Percentiles rank a stretch among this genome's conserved stretches.
Evolutionary conservation across 1,284 basidiomycete species (phyloP).

Genomic region (Rhodofomes roseus): DNA sequence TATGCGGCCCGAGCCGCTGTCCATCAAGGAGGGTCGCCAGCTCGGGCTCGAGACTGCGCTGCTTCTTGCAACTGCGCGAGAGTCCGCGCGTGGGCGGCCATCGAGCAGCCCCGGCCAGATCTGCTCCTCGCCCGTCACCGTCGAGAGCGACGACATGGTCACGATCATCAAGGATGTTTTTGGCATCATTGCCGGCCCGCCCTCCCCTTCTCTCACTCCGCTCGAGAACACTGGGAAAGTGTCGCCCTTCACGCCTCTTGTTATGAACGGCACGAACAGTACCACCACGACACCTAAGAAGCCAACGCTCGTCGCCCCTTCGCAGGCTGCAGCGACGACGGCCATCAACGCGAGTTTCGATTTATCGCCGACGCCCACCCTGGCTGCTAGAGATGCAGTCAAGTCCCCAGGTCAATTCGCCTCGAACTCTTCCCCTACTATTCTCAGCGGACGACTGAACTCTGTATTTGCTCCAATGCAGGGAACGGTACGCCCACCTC

Average conservation of each 20-base stretch:
- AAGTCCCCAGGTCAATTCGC: constrained; percentile 20
- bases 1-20: constrained; percentile 50
- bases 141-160: constrained; percentile 35
- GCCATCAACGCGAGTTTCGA: constrained; percentile 1
- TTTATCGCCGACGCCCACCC: constrained; percentile 4
- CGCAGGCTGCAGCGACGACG: background rate
- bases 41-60: constrained; percentile 59
- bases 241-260: constrained; percentile 14
- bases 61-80: constrained; percentile 54
- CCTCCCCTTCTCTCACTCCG: constrained; percentile 27
- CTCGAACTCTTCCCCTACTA: constrained; percentile 15
- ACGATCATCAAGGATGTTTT: constrained; percentile 31
- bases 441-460: constrained; percentile 19
- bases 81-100: constrained; percentile 42
- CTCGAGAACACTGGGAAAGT: constrained; percentile 18
- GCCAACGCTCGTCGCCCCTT: background rate
- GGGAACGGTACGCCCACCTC: constrained; percentile 12
- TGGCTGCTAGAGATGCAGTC: constrained; percentile 4
- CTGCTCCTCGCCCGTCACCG: constrained; percentile 32
- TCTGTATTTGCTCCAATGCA: constrained; percentile 19
- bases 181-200: constrained; percentile 21
- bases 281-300: background rate
- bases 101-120: constrained; percentile 35
- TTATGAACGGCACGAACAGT: constrained; percentile 5
- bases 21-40: constrained; percentile 49